Evolutionary conservation across 345 rosid species (phyloP).

Genomic region (Pugionium cornutum): DNA sequence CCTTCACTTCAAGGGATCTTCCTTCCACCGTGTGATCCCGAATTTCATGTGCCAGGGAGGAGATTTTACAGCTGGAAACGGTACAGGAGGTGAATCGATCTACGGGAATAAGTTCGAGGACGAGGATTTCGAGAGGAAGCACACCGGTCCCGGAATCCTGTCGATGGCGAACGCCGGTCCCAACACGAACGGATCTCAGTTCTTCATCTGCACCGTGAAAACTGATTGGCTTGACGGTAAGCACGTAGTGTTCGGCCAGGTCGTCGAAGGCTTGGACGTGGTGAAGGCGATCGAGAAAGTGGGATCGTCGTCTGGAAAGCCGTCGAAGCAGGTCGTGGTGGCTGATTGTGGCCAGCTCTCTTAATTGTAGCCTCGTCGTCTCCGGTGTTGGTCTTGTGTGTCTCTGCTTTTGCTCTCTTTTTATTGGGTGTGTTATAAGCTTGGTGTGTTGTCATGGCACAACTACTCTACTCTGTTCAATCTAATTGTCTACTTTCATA

Average conservation of each 20-base stretch:
- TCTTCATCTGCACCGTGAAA: slow-evolving; percentile 64
- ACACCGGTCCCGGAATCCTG: slow-evolving; percentile 64
- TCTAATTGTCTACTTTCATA: too few species aligned
- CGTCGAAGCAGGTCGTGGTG: slow-evolving; percentile 51
- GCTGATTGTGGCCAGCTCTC: slow-evolving; percentile 70
- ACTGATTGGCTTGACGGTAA: slow-evolving; percentile 79
- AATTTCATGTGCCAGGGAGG: slow-evolving; percentile 91
- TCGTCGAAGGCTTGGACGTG: slow-evolving; percentile 65
- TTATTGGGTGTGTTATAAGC: too few species aligned
- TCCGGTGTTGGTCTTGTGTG: too few species aligned
- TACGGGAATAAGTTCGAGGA: slow-evolving; percentile 70
- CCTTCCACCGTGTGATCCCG: slow-evolving; percentile 79
- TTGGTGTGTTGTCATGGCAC: too few species aligned
- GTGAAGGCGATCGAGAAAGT: slow-evolving; percentile 65
- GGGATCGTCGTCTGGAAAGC: slow-evolving; percentile 60
- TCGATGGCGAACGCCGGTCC: slow-evolving; percentile 87
- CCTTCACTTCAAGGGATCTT: slow-evolving; percentile 76
- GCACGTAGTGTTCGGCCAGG: slow-evolving; percentile 80
- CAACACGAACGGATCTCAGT: slow-evolving; percentile 45
- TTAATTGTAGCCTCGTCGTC: too few species aligned
- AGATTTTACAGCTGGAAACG: slow-evolving; percentile 78
- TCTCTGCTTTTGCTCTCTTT: too few species aligned
- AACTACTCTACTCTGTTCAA: too few species aligned
- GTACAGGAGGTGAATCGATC: slow-evolving; percentile 84
- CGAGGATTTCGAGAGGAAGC: slow-evolving; percentile 79